Evolutionary conservation across 1,139 yeast genomes (phyloP).

Genomic region (Geotrichum histeridarum): DNA sequence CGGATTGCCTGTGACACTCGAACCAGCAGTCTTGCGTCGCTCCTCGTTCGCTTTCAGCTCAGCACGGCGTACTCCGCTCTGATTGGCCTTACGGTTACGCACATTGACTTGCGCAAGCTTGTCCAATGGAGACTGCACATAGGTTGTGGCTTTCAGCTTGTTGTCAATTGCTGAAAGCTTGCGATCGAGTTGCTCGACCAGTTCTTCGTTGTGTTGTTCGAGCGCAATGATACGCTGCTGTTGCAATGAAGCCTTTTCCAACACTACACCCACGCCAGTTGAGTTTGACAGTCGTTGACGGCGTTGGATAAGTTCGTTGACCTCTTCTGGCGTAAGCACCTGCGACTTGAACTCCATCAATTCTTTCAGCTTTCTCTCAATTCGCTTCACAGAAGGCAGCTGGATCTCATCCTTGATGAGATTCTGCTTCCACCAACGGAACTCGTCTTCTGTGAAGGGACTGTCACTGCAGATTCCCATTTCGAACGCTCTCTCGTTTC

Average conservation of each 20-base stretch:
- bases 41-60: slow-evolving; percentile 61
- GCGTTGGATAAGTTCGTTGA: slow-evolving; percentile 71
- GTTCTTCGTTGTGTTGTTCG: slow-evolving; percentile 54
- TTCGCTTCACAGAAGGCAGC: slow-evolving; percentile 59
- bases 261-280: slow-evolving; percentile 72
- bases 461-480: slow-evolving; percentile 78
- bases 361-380: slow-evolving; percentile 61
- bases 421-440: slow-evolving; percentile 59
- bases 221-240: slow-evolving; percentile 73
- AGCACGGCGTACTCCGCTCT: slow-evolving; percentile 70
- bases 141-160: slow-evolving; percentile 24
- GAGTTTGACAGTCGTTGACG: slow-evolving; percentile 57
- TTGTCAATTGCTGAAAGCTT: slow-evolving; percentile 45
- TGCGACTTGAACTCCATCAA: slow-evolving; percentile 57
- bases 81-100: slow-evolving; percentile 78
- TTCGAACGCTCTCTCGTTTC: slow-evolving; percentile 65
- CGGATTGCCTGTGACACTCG: slow-evolving; percentile 64
- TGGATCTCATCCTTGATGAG: slow-evolving; percentile 55
- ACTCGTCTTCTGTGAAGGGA: slow-evolving; percentile 63
- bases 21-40: slow-evolving; percentile 46
- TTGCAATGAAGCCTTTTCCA: slow-evolving; percentile 64
- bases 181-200: slow-evolving; percentile 50
- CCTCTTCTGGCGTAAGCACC: slow-evolving; percentile 67
- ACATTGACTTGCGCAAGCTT: slow-evolving; percentile 63
- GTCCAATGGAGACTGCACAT: slow-evolving; percentile 29